Conservation (phyloP, 768 basidiomycete species). For the Boletus vermiculosoides region DNA sequence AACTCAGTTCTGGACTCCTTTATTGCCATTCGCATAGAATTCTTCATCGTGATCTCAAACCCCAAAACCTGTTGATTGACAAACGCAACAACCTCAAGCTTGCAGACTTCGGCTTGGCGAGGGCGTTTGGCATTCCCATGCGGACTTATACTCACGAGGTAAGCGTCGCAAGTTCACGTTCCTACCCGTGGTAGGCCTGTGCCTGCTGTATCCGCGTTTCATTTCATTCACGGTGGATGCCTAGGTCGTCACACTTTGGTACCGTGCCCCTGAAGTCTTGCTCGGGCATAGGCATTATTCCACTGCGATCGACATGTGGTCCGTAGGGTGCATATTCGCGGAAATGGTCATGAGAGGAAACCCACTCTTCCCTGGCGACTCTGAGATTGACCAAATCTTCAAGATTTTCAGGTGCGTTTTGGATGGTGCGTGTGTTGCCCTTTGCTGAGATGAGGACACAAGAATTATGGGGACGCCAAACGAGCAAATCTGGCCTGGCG, state of each 20-base stretch:
- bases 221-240: conserved; percentile 10
- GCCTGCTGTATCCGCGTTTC: not conserved
- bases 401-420: conserved; percentile 85
- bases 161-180: conserved; percentile 21
- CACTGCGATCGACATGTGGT: conserved; percentile 99
- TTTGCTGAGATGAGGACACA: conserved; percentile 6
- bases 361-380: conserved; percentile 97
- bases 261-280: conserved; percentile 95
- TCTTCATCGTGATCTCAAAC: conserved; percentile 95
- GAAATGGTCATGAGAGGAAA: conserved; percentile 95
- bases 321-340: conserved; percentile 98
- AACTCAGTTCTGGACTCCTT: conserved; percentile 85
- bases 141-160: conserved; percentile 99
- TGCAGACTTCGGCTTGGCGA: conserved; percentile 93
- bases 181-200: not conserved
- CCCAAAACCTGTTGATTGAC: conserved; percentile 94
- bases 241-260: conserved; percentile 99
- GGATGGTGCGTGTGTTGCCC: not conserved
- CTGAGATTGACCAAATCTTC: conserved; percentile 99
- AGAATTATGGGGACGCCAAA: conserved; percentile 94
- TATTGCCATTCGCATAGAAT: conserved; percentile 96
- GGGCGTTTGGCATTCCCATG: conserved; percentile 98
- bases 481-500: conserved; percentile 90
- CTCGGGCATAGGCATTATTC: conserved; percentile 95
- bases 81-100: conserved; percentile 88